Evolutionary conservation across 768 basidiomycete species (phyloP), one percentile per base, ranked within the genome.

Genomic region (Rhizopogon roseolus): DNA sequence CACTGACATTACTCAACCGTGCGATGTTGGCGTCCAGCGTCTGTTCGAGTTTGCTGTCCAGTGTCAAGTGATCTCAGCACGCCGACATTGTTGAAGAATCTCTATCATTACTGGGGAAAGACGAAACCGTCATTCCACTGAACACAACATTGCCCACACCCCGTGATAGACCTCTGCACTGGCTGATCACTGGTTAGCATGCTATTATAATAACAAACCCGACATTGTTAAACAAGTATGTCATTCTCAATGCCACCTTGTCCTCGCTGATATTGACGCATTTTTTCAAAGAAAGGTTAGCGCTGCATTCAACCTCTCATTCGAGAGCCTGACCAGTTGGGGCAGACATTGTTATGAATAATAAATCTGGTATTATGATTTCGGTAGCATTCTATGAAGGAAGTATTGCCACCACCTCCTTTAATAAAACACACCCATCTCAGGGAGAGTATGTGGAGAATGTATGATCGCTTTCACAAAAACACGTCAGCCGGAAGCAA

Each of bases 381-480:
- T n/a, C 22, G 22, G 22, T 22, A 22, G 22, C 22, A 22, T 22
- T 19, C n/a, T 32, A 17, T 45, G 10, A 32, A 45, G 29, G 27
- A 17, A 17, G 27, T 44, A 44, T 6, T 19, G 32, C 44, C 19
- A 4, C 17, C n/a, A 11, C 10, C 17, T 32, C 10, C 17, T 32
- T 32, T 3, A 45, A 45, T 10, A 49, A 42, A 28, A 2, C 49
- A 2, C 49, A 56, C 32, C 37, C 55, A 40, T 61, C 34, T 53
- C 17, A 59, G 25, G 44, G 50, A 38, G 54, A 27, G 32, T 52
- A 52, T 40, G 32, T 36, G 9, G 63, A 53, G 38, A 58, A 58
- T 2, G 65, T 67, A 38, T 67, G 54, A 8, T 58, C 60, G 44
- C 64, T 65, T 40, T 32, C 22, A 16, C 41, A 11, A 22, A 11